Percentiles rank a stretch among this genome's conserved stretches.
Conservation (phyloP, 768 basidiomycete species). For the Termitomyces titanicus region DNA sequence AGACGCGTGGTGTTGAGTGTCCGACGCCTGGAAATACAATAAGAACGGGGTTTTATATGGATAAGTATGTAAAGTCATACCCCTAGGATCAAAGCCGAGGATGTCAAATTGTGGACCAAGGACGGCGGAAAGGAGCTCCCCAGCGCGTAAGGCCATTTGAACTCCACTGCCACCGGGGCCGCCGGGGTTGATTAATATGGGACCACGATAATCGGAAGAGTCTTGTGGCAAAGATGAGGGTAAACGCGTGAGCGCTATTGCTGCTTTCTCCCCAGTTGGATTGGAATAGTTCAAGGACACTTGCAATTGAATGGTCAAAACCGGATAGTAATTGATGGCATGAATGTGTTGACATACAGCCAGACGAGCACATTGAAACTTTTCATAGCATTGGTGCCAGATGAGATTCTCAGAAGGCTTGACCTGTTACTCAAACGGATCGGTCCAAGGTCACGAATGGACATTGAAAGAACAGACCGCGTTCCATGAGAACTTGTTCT, state of each 20-base stretch:
- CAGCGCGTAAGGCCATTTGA: slow-evolving; percentile 19
- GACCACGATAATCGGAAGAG: slow-evolving; percentile 35
- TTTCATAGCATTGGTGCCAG: slow-evolving; percentile 22
- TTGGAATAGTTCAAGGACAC: slow-evolving; percentile 44
- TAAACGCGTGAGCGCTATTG: slow-evolving; percentile 39
- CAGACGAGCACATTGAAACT: slow-evolving; percentile 28
- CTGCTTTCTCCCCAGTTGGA: slow-evolving; percentile 31
- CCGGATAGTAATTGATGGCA: neutral
- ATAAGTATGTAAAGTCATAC: slow-evolving; percentile 17
- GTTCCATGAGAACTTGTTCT: slow-evolving; percentile 3
- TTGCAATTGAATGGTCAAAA: slow-evolving; percentile 18
- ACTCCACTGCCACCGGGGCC: slow-evolving; percentile 47
- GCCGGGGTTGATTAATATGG: slow-evolving; percentile 44
- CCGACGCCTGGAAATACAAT: slow-evolving; percentile 33
- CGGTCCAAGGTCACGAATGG: neutral
- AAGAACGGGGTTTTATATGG: too few relatives aligned
- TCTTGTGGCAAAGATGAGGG: slow-evolving; percentile 26
- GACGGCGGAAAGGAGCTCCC: slow-evolving; percentile 22
- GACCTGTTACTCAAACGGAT: slow-evolving; percentile 1
- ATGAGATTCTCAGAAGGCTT: slow-evolving; percentile 15
- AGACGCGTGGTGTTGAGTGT: slow-evolving; percentile 29
- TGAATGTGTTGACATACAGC: slow-evolving; percentile 15
- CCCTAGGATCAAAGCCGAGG: slow-evolving; percentile 45
- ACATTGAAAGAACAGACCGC: neutral
- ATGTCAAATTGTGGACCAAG: slow-evolving; percentile 43